phyloP scores from a whole-genome alignment of 257 asterid genomes.

The Ligustrum vulgare region DNA sequence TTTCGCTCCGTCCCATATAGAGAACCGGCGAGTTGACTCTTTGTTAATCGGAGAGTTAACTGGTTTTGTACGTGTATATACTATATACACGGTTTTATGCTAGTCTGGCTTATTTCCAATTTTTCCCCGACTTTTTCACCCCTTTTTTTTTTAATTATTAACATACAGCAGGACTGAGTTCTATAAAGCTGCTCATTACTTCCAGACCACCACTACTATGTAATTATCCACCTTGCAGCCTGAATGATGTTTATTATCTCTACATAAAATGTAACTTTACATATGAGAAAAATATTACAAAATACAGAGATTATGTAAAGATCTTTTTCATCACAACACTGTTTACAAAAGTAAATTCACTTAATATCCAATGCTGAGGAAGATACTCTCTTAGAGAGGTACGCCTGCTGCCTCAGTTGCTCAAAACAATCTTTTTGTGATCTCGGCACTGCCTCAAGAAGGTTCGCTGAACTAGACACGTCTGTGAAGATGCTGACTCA shows the following conservation, averaged over 20 bases:
- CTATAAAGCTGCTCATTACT: neutral
- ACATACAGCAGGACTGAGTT: neutral
- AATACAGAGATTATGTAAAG: conserved; percentile 25
- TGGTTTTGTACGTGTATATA: too few species aligned
- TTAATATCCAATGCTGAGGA: conserved; percentile 1
- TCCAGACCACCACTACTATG: neutral
- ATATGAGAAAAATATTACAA: conserved; percentile 21
- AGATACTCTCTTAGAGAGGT: conserved; percentile 39
- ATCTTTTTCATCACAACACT: conserved; percentile 4
- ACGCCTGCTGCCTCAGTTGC: conserved; percentile 21
- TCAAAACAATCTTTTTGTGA: conserved; percentile 16
- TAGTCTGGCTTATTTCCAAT: too few species aligned
- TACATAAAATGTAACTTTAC: conserved; percentile 24
- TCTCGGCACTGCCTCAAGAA: neutral
- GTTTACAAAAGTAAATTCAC: neutral
- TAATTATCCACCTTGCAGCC: neutral
- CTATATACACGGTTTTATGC: too few species aligned
- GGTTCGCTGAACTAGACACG: neutral
- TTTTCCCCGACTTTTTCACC: too few species aligned
- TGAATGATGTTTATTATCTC: neutral
- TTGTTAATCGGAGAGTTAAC: too few species aligned
- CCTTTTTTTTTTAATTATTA: too few species aligned
- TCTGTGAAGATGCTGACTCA: neutral
- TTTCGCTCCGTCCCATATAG: neutral
- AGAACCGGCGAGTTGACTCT: too few species aligned